phyloP scores from a whole-genome alignment of 2,329 filamentous ascomycete species.

The Tolypocladium nubicola region DNA sequence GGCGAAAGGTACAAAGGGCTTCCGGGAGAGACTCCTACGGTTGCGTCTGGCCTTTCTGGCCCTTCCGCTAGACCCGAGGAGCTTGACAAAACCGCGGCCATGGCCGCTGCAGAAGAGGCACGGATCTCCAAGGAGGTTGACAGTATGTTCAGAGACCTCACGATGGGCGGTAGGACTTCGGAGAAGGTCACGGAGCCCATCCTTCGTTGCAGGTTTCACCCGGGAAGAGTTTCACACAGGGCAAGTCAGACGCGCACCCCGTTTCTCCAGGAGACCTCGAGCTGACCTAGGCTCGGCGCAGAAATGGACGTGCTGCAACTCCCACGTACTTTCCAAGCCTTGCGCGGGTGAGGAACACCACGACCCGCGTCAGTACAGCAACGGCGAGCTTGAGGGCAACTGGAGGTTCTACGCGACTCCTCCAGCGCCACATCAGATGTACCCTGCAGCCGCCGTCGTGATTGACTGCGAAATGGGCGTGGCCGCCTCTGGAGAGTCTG shows the following conservation, averaged over 20 bases:
- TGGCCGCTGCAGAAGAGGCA: neutral
- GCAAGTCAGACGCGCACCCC: slow-evolving; percentile 9
- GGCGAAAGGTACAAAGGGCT: neutral
- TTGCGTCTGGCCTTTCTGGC: neutral
- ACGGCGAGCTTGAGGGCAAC: slow-evolving; percentile 14
- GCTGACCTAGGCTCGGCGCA: neutral
- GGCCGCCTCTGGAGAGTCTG: slow-evolving; percentile 28
- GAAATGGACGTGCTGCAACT: slow-evolving; percentile 21
- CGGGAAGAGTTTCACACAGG: slow-evolving; percentile 14
- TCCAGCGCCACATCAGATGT: neutral
- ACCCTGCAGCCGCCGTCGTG: slow-evolving; percentile 22
- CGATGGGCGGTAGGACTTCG: neutral
- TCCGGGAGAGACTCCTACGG: neutral
- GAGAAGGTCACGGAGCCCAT: neutral
- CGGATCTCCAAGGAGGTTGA: neutral
- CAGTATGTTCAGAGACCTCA: neutral
- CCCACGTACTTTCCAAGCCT: slow-evolving; percentile 8
- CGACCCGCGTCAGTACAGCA: slow-evolving; percentile 9
- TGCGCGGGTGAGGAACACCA: slow-evolving; percentile 17
- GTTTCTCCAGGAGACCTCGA: neutral
- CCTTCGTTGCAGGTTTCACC: slow-evolving; percentile 16
- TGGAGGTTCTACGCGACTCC: slow-evolving; percentile 16
- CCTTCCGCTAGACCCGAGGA: neutral
- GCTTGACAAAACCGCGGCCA: neutral
- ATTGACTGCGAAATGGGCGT: slow-evolving; percentile 48